These are phyloP conservation scores for Hypoxylon trugodes DNA, from an alignment of 495 filamentous ascomycete species.

Conservation along the genomic window DNA sequence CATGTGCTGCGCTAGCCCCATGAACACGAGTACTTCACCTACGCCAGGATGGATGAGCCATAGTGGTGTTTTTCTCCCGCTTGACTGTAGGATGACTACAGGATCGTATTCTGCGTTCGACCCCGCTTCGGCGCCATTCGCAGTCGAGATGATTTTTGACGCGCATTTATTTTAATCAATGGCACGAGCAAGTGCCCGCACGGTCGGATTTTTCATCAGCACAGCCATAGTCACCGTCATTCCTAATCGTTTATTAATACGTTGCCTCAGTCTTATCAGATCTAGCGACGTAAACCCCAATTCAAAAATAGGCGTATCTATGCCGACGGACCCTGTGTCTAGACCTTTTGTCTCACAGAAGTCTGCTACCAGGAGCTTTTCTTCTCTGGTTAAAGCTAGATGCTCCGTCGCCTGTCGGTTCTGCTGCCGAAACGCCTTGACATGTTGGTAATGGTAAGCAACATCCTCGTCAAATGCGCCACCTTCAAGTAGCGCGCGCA, in stretches of 20 bases:
- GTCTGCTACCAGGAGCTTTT: conserved; percentile 22
- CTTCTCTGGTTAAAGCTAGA: conserved; percentile 3
- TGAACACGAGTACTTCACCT: conserved; percentile 66
- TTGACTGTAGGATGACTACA: conserved; percentile 53
- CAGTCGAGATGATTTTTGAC: too few species aligned
- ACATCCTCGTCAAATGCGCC: conserved; percentile 34
- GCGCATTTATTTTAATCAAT: conserved; percentile 22
- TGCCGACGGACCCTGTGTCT: conserved; percentile 18
- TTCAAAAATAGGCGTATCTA: conserved; percentile 36
- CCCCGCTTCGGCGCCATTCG: too few species aligned
- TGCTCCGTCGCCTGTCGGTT: background rate
- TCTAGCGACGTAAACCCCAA: conserved; percentile 24
- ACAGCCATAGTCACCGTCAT: conserved; percentile 40
- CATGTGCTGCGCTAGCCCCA: conserved; percentile 53
- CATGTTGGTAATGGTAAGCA: background rate
- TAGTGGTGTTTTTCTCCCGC: conserved; percentile 59
- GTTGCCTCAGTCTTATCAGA: conserved; percentile 42
- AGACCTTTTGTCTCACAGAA: conserved; percentile 21
- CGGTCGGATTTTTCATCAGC: conserved; percentile 48
- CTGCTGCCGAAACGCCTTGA: conserved; percentile 12
- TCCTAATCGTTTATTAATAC: conserved; percentile 16
- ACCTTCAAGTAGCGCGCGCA: conserved; percentile 43
- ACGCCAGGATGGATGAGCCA: conserved; percentile 67
- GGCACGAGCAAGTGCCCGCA: conserved; percentile 41
- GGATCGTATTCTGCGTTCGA: too few species aligned